A percentile compares a stretch with the other conserved stretches of the same genome.
These are phyloP conservation scores for Leccinellum luteum DNA, from an alignment of 768 basidiomycete genomes.

Conservation along the genomic window DNA sequence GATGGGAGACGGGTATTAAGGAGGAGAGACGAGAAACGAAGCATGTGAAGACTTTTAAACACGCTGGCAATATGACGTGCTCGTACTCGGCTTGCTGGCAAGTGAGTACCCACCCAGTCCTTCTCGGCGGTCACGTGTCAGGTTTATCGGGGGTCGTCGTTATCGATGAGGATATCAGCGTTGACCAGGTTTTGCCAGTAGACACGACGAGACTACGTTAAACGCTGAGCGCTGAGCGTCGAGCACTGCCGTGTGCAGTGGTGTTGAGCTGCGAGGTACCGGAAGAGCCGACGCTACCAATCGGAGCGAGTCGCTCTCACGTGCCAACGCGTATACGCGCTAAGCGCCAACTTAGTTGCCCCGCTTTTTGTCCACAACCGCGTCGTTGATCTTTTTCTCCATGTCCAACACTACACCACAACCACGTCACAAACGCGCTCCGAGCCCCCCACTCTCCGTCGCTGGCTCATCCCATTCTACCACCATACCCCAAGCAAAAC, in stretches of 20 bases:
- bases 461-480: conserved; percentile 45
- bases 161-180: not conserved
- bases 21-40: conserved; percentile 13
- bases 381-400: not conserved
- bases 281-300: not conserved
- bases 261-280: not conserved
- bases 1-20: not conserved
- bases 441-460: conserved; percentile 31
- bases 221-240: not conserved
- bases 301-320: conserved; percentile 9
- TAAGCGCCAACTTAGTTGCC: conserved; percentile 3
- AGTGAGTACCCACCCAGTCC: conserved; percentile 28
- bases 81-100: not conserved
- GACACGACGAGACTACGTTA: not conserved
- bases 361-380: conserved; percentile 11
- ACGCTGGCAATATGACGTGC: not conserved
- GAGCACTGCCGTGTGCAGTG: not conserved
- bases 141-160: not conserved
- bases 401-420: conserved; percentile 12
- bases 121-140: conserved; percentile 18
- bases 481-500: conserved; percentile 43
- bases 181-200: not conserved
- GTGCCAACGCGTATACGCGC: conserved; percentile 26
- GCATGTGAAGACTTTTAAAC: conserved; percentile 1
- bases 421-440: conserved; percentile 29